Evolutionary conservation across 2,329 filamentous ascomycete genomes (phyloP).

Genomic region (Colletotrichum viniferum): DNA sequence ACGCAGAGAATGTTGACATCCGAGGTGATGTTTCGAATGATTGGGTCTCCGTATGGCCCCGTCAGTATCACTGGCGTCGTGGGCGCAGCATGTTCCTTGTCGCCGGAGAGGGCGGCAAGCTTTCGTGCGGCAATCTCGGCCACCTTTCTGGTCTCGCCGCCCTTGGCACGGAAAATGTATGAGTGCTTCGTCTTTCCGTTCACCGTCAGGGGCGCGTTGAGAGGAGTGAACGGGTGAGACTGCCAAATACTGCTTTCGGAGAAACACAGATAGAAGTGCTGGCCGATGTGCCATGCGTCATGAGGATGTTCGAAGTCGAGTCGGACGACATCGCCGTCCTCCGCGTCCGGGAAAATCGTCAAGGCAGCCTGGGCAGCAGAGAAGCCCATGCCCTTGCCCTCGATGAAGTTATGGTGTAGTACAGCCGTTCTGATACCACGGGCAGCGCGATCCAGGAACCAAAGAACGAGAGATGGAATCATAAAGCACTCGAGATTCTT

Average conservation of each 20-base stretch:
- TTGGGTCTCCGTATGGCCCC: constrained; percentile 65
- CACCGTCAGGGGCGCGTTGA: constrained; percentile 53
- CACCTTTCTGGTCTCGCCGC: constrained; percentile 63
- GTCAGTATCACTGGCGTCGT: constrained; percentile 63
- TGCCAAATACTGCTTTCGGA: constrained; percentile 71
- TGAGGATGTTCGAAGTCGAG: constrained; percentile 69
- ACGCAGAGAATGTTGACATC: constrained; percentile 45
- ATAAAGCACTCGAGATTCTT: constrained; percentile 70
- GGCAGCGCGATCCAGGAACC: constrained; percentile 66
- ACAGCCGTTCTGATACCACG: constrained; percentile 62
- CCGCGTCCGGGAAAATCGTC: constrained; percentile 57
- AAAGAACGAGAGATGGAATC: constrained; percentile 67
- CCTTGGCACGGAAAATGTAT: constrained; percentile 62
- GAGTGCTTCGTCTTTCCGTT: constrained; percentile 51
- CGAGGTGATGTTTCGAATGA: constrained; percentile 42
- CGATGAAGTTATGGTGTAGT: constrained; percentile 63
- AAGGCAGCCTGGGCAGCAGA: constrained; percentile 53
- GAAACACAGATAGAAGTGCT: constrained; percentile 76
- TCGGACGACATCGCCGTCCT: constrained; percentile 66
- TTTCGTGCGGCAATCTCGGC: constrained; percentile 48
- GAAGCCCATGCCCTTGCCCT: constrained; percentile 54
- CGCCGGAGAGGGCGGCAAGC: constrained; percentile 24
- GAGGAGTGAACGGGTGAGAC: constrained; percentile 72
- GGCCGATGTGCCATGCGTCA: constrained; percentile 66
- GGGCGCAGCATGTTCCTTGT: constrained; percentile 13